Evolutionary conservation across 202 grass and related monocot species (phyloP).

Genomic region (Hordeum pubiflorum): DNA sequence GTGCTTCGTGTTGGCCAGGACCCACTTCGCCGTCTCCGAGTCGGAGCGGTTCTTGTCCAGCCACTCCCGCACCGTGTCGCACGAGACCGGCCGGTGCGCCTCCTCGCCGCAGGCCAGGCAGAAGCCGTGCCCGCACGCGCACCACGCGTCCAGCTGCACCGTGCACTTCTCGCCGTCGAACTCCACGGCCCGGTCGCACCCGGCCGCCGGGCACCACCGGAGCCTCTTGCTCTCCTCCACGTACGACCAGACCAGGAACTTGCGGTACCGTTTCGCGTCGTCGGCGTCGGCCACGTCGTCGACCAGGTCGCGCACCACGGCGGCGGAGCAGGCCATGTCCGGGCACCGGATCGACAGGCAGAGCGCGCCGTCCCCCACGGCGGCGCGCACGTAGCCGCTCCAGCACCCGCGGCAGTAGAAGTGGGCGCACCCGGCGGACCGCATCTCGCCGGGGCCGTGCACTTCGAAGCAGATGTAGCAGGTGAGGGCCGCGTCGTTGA

Average conservation of each 20-base stretch:
- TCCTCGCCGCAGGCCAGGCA: conserved; percentile 13
- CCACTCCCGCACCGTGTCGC: conserved; percentile 19
- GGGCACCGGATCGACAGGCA: conserved; percentile 34
- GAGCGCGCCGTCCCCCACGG: background rate
- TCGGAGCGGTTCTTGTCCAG: background rate
- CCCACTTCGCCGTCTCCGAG: conserved; percentile 24
- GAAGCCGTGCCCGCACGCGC: background rate
- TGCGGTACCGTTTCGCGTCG: background rate
- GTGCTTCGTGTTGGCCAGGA: conserved; percentile 24
- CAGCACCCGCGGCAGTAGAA: conserved; percentile 25
- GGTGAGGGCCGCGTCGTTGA: background rate
- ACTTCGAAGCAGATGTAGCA: conserved; percentile 16
- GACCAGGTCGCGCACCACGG: conserved; percentile 7
- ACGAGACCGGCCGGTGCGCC: conserved; percentile 25
- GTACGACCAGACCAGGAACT: conserved; percentile 1
- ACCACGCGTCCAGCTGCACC: background rate
- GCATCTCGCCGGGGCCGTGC: background rate
- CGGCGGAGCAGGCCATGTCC: background rate
- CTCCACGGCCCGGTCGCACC: conserved; percentile 8
- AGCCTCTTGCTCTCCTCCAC: background rate
- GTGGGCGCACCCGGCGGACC: conserved; percentile 20
- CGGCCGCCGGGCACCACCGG: conserved; percentile 15
- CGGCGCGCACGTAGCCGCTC: conserved; percentile 20
- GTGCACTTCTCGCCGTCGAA: background rate
- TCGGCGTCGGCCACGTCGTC: background rate